Evolutionary conservation across 257 asterid genomes (phyloP).

Genomic region (Prunella vulgaris): DNA sequence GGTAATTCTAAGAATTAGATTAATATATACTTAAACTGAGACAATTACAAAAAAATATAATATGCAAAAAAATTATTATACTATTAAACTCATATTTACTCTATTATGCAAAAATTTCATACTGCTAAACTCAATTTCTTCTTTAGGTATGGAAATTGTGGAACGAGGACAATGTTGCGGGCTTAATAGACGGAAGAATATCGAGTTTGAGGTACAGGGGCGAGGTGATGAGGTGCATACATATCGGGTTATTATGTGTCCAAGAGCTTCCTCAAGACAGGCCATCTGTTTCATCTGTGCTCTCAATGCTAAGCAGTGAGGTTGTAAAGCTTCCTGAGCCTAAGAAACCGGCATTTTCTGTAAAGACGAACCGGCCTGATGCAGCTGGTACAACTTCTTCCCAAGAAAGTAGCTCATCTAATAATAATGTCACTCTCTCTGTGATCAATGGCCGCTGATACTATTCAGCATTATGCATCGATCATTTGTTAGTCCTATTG

Average conservation of each 20-base stretch:
- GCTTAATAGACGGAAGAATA: slow-evolving; percentile 36
- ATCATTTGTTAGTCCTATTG: too few species aligned
- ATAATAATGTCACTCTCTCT: slow-evolving; percentile 34
- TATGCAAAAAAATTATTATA: too few species aligned
- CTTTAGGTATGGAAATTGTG: slow-evolving; percentile 54
- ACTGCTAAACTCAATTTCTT: too few species aligned
- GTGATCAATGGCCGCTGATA: slow-evolving; percentile 35
- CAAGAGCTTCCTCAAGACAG: slow-evolving; percentile 55
- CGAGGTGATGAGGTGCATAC: slow-evolving; percentile 52
- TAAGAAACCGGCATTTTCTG: slow-evolving; percentile 29
- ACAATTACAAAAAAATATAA: too few species aligned
- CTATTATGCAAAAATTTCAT: too few species aligned
- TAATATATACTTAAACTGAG: too few species aligned
- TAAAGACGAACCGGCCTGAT: slow-evolving; percentile 1
- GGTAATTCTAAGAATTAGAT: too few species aligned
- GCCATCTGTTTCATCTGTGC: slow-evolving; percentile 44
- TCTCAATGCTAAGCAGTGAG: slow-evolving; percentile 52
- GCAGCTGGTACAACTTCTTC: slow-evolving; percentile 26
- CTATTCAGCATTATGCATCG: not conserved
- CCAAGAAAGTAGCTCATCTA: slow-evolving; percentile 23
- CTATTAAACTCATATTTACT: too few species aligned
- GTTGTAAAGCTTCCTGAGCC: slow-evolving; percentile 44
- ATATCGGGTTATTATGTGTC: slow-evolving; percentile 59
- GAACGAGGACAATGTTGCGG: slow-evolving; percentile 31
- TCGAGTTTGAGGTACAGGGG: slow-evolving; percentile 3